Base-by-base conservation (phyloP, 2,329 filamentous ascomycete genomes). In the Colletotrichum sp. region DNA sequence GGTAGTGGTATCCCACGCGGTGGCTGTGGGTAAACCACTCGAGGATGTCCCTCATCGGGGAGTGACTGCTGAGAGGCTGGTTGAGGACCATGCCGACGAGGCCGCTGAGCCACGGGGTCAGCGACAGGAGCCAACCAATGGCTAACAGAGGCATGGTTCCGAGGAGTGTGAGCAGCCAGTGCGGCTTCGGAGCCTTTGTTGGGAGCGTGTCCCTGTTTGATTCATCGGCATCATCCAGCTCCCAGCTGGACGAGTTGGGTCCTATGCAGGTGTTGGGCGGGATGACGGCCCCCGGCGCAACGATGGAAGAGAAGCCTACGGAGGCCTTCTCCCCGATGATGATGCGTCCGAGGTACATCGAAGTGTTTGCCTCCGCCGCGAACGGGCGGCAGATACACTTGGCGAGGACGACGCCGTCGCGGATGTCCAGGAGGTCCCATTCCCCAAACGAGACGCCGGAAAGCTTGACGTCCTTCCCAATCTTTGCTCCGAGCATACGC, bases 81-180 rank as follows among this genome's bases (percentile, higher is more conserved):
- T 83, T 83, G 93, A 93, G 55, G 94, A 98, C 66, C 95, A 98
- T 85, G 30, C 88, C 88, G 13, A 89, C 57, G 4, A 88, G 82
- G 43, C 86, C 86, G 18, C 79, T 81, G 36, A 86, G 77, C 87
- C 87, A 88, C 6, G 90, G 89, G 4, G 87, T 67, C 26, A 88
- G 83, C 24, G 86, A 85, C 21, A 88, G 69, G 61, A 88, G 80
- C 79, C 84, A 85, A 5, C 84, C 82, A 3, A 87, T 8, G 2
- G 87, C 48, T 4, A 80, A 78, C 5, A 90, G 78, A 1, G 89
- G 89, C 18, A 83, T 71, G 6, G 87, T 88, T 6, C 87, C 74
- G 18, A 90, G 79, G 5, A 85, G 52, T 6, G 82, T 81, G 60
- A 89, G 82, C 1, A 85, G 75, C 84, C 87, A 88, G 79, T 90